phyloP scores from a whole-genome alignment of 306 rosid genomes.

The Mimosa bimucronata region DNA sequence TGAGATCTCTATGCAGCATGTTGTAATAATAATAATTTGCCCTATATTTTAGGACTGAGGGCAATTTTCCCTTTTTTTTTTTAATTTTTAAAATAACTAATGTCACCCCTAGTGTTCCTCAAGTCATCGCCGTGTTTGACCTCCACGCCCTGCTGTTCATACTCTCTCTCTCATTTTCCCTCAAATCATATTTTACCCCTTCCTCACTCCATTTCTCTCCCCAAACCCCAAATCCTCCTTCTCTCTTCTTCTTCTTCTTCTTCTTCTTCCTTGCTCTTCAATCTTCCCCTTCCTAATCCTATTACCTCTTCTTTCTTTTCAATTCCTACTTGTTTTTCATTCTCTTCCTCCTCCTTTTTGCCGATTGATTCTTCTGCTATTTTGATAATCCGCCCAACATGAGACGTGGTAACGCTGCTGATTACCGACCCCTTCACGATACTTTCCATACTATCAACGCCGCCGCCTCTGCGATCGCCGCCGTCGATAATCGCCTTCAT shows the following conservation, averaged over 20 bases:
- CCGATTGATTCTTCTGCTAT: not conserved
- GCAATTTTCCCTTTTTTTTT: too few species aligned
- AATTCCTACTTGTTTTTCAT: too few species aligned
- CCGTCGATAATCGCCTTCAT: slow-evolving; percentile 64
- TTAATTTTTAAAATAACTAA: too few species aligned
- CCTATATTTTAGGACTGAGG: too few species aligned
- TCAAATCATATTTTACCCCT: not conserved
- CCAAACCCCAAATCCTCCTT: not conserved
- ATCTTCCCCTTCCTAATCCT: slow-evolving; percentile 1
- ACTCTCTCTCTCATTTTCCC: not conserved
- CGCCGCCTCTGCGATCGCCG: slow-evolving; percentile 85
- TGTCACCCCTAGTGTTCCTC: slow-evolving; percentile 13
- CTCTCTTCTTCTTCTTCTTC: too few species aligned
- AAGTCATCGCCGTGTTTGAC: slow-evolving; percentile 97
- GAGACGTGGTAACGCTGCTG: slow-evolving; percentile 55
- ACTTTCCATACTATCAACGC: slow-evolving; percentile 87
- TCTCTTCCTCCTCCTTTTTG: not conserved
- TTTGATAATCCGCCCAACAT: slow-evolving; percentile 40
- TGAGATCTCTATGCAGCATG: too few species aligned
- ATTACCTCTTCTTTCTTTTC: not conserved
- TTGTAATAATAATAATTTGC: too few species aligned
- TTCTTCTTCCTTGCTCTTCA: slow-evolving; percentile 36
- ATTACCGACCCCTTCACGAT: slow-evolving; percentile 50
- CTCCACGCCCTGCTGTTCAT: not conserved
- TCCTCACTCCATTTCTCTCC: slow-evolving; percentile 28